These are phyloP conservation scores for Isabelozyma pseudorhagii DNA, from an alignment of 805 yeast genomes.

Conservation along the genomic window DNA sequence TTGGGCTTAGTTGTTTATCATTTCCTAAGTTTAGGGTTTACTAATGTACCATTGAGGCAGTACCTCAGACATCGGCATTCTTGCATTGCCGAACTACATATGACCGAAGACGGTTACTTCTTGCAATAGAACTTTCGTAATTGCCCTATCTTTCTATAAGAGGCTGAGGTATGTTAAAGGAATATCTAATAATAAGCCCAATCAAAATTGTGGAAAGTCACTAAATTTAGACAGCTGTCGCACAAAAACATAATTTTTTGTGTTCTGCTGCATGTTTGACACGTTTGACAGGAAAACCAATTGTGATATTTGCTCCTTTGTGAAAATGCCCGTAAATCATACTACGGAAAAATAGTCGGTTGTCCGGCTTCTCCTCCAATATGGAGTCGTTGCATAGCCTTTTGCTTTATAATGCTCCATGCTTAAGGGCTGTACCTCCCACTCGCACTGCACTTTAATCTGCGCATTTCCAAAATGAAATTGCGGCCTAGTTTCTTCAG, in stretches of 20 bases:
- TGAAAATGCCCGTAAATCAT: background rate
- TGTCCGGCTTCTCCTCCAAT: background rate
- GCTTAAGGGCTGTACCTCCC: too few species aligned
- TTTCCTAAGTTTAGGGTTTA: background rate
- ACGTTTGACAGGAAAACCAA: background rate
- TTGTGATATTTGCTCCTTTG: background rate
- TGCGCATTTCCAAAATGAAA: too few species aligned
- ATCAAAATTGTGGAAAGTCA: background rate
- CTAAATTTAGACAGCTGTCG: background rate
- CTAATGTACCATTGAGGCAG: background rate
- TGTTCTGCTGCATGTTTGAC: background rate
- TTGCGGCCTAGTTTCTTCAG: too few species aligned
- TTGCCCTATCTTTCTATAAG: background rate
- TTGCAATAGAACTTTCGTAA: too few species aligned
- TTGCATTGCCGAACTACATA: background rate
- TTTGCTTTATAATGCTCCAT: too few species aligned
- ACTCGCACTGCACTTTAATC: too few species aligned
- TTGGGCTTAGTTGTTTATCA: too few species aligned
- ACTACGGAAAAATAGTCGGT: background rate
- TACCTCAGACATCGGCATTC: background rate
- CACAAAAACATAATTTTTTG: background rate
- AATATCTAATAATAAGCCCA: background rate
- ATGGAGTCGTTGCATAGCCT: too few species aligned
- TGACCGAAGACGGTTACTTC: too few species aligned
- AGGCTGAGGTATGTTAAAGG: background rate